Percentiles rank a stretch among this genome's conserved stretches.
Evolutionary conservation across 306 rosid species (phyloP).

Genomic region (Vicia faba): DNA sequence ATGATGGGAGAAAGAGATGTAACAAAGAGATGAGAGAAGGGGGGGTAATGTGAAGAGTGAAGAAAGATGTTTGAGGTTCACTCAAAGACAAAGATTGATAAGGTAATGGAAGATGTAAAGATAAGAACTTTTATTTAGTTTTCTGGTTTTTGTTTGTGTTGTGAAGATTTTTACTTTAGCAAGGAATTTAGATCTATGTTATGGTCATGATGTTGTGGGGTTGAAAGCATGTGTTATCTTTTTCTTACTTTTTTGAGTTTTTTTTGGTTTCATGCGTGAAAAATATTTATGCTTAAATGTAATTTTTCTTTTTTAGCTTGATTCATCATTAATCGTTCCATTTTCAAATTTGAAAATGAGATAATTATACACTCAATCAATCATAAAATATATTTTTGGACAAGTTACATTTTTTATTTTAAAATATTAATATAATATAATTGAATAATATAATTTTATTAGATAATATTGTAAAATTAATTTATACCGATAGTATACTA

Average conservation of each 20-base stretch:
- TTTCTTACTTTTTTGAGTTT: constrained; percentile 29
- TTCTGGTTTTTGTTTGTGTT: constrained; percentile 37
- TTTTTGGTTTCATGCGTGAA: constrained; percentile 32
- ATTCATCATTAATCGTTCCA: background rate
- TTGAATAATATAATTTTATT: too few species aligned
- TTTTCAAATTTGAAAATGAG: background rate
- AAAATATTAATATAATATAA: too few species aligned
- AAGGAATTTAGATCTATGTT: constrained; percentile 46
- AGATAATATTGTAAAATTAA: too few species aligned
- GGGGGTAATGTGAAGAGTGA: constrained; percentile 31
- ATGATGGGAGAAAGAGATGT: constrained; percentile 52
- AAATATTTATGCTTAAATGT: background rate
- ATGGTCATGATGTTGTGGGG: constrained; percentile 35
- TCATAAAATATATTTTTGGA: too few species aligned
- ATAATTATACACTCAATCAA: too few species aligned
- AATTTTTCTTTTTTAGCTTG: background rate
- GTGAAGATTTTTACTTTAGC: constrained; percentile 42
- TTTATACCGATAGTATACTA: too few species aligned
- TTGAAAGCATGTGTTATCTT: constrained; percentile 21
- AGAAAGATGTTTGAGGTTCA: constrained; percentile 59
- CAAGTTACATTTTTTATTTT: too few species aligned
- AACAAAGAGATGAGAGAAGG: constrained; percentile 42
- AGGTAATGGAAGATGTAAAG: constrained; percentile 49
- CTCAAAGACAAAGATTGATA: constrained; percentile 51
- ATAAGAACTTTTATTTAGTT: constrained; percentile 16